Percentiles rank a stretch among this genome's conserved stretches.
Evolutionary conservation across 331 rosid species (phyloP).

Genomic region (Acacia pycnantha): DNA sequence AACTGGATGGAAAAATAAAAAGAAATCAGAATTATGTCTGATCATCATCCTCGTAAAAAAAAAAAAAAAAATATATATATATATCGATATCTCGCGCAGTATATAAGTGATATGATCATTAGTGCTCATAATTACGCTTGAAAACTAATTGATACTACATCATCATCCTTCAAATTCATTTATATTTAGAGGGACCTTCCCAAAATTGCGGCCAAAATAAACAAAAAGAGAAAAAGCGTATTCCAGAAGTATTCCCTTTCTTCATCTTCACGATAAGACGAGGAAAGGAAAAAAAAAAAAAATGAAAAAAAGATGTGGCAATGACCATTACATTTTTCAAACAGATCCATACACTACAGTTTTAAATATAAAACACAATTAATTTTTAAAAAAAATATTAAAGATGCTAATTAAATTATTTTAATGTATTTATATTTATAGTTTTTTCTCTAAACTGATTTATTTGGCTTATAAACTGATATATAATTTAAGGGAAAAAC

Average conservation of each 20-base stretch:
- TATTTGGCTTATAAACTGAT: too few relatives aligned
- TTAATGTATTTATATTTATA: too few relatives aligned
- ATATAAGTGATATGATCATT: neutral
- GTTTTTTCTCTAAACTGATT: too few relatives aligned
- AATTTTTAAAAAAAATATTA: rapidly evolving
- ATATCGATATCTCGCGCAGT: neutral
- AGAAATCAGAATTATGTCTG: too few relatives aligned
- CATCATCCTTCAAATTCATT: neutral
- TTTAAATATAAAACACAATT: too few relatives aligned
- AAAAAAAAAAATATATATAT: too few relatives aligned
- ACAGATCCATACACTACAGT: too few relatives aligned
- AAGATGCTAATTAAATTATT: too few relatives aligned
- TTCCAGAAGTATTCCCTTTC: neutral
- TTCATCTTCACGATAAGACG: neutral
- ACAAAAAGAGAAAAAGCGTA: neutral
- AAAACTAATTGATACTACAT: neutral
- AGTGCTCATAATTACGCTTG: neutral
- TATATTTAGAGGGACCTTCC: neutral
- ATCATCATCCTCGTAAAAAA: too few relatives aligned
- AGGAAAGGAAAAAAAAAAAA: neutral
- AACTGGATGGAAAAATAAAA: too few relatives aligned
- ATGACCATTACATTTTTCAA: neutral
- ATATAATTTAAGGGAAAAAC: too few relatives aligned
- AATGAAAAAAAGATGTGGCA: too few relatives aligned
- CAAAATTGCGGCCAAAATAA: neutral